Evolutionary conservation across 345 rosid species (phyloP).

Genomic region (Aethionema arabicum): DNA sequence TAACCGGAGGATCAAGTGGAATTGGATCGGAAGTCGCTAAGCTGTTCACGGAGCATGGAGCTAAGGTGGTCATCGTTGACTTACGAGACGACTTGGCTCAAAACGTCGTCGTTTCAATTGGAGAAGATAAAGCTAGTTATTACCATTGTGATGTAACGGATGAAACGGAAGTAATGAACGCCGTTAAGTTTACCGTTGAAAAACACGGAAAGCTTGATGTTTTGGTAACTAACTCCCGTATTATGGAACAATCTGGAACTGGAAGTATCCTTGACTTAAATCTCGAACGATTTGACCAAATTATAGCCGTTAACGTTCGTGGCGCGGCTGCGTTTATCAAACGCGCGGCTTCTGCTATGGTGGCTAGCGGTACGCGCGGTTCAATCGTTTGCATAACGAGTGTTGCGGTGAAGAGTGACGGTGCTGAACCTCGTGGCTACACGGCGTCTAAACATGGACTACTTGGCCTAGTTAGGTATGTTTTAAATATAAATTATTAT

Average conservation of each 20-base stretch:
- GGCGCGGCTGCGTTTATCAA: constrained; percentile 72
- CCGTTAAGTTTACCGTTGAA: constrained; percentile 43
- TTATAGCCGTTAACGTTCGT: constrained; percentile 60
- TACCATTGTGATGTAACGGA: constrained; percentile 61
- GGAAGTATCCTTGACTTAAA: constrained; percentile 58
- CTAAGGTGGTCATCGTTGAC: constrained; percentile 53
- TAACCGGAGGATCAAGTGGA: constrained; percentile 74
- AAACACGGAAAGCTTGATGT: constrained; percentile 54
- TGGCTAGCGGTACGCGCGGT: constrained; percentile 50
- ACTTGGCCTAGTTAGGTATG: constrained; percentile 53
- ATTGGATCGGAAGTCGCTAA: constrained; percentile 62
- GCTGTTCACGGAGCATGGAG: constrained; percentile 55
- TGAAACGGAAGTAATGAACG: constrained; percentile 55
- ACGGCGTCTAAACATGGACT: constrained; percentile 64
- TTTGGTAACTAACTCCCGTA: constrained; percentile 63
- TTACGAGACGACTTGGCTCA: constrained; percentile 56
- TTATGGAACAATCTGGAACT: constrained; percentile 41
- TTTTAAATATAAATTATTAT: too few relatives aligned
- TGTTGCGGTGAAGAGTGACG: constrained; percentile 46
- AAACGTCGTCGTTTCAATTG: constrained; percentile 41
- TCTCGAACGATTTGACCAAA: constrained; percentile 46
- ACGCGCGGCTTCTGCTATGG: constrained; percentile 75
- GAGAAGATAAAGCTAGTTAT: constrained; percentile 41
- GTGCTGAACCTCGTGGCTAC: constrained; percentile 62
- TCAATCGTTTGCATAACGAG: constrained; percentile 72